Evolutionary conservation across 345 rosid species (phyloP).

Genomic region (Brassica carinata): DNA sequence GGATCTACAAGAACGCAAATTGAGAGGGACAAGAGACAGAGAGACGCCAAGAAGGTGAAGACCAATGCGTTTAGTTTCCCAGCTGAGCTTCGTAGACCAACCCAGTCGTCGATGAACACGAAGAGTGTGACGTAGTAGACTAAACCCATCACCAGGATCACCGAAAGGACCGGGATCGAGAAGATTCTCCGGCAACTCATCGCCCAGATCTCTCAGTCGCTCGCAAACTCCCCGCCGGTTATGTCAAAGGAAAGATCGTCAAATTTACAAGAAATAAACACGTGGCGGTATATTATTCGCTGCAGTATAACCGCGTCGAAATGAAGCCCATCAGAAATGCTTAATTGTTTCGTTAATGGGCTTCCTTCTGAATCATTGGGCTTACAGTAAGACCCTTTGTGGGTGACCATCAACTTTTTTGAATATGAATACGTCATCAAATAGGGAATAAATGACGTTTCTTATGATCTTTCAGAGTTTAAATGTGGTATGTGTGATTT

Average conservation of each 20-base stretch:
- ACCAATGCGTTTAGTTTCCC: slow-evolving; percentile 52
- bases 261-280: neutral
- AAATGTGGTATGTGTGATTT: slow-evolving; percentile 14
- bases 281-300: slow-evolving; percentile 12
- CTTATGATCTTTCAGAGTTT: neutral
- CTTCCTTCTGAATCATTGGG: neutral
- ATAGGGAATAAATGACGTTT: slow-evolving; percentile 5
- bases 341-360: neutral
- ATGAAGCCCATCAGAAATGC: neutral
- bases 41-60: slow-evolving; percentile 50
- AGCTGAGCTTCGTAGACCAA: slow-evolving; percentile 59
- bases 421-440: neutral
- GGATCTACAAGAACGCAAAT: slow-evolving; percentile 57
- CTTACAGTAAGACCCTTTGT: neutral
- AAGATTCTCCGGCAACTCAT: slow-evolving; percentile 57
- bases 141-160: slow-evolving; percentile 48
- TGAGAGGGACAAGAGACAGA: slow-evolving; percentile 51
- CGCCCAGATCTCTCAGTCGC: slow-evolving; percentile 33
- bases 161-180: slow-evolving; percentile 57
- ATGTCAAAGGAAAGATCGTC: neutral
- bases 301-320: neutral
- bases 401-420: neutral
- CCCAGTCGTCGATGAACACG: slow-evolving; percentile 58
- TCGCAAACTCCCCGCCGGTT: slow-evolving; percentile 16
- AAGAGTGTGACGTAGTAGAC: slow-evolving; percentile 58